Conservation (phyloP, 2,329 filamentous ascomycete genomes). For the Paraconiothyrium sp. region DNA sequence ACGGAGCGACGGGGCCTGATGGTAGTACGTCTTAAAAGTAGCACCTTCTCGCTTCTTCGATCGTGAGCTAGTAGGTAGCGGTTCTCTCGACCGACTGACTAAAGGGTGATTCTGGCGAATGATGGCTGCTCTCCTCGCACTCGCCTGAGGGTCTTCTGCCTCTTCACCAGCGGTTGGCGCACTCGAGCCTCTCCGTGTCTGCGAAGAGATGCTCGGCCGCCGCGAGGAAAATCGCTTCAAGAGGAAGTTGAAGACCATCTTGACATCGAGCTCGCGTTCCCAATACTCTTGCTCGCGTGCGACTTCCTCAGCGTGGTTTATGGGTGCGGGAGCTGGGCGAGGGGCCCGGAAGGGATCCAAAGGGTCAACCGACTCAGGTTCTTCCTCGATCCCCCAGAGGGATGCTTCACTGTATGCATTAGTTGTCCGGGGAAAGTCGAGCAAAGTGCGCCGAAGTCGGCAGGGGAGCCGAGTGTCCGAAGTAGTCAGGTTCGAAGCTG, state of each 20-base stretch:
- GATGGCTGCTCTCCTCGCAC: constrained; percentile 77
- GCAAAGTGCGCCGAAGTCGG: constrained; percentile 57
- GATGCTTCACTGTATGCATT: constrained; percentile 61
- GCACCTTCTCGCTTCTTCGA: constrained; percentile 34
- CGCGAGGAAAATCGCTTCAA: constrained; percentile 50
- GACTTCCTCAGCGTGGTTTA: constrained; percentile 41
- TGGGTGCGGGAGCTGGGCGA: constrained; percentile 20
- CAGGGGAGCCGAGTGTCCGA: constrained; percentile 43
- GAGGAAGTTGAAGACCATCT: constrained; percentile 82
- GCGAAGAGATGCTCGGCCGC: constrained; percentile 40
- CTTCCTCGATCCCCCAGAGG: constrained; percentile 74
- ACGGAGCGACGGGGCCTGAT: constrained; percentile 27
- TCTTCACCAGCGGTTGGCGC: constrained; percentile 38
- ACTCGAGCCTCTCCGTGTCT: constrained; percentile 22
- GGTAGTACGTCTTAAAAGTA: constrained; percentile 34
- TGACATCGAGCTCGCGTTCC: constrained; percentile 91
- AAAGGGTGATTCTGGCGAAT: constrained; percentile 91
- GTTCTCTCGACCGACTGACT: constrained; percentile 64
- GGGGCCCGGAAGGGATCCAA: constrained; percentile 56
- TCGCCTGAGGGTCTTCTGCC: constrained; percentile 39
- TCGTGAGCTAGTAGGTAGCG: constrained; percentile 36
- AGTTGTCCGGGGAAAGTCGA: constrained; percentile 53
- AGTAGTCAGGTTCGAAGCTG: constrained; percentile 32
- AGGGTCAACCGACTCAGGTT: constrained; percentile 53
- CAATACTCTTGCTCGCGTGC: constrained; percentile 77